phyloP scores from a whole-genome alignment of 768 basidiomycete species.

The Mrakia frigida region DNA sequence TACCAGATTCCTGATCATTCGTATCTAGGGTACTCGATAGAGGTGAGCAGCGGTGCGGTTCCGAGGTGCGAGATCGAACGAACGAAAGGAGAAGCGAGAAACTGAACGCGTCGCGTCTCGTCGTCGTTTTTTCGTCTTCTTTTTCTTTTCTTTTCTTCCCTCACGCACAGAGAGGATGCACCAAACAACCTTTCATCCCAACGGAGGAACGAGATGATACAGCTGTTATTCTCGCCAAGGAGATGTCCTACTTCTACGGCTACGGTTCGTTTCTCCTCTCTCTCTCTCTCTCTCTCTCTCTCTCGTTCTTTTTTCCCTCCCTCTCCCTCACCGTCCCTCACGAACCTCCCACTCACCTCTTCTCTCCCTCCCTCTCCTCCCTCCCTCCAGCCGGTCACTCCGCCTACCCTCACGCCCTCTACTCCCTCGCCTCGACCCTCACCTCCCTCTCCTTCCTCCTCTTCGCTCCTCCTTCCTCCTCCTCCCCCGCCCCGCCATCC shows the following conservation, averaged over 20 bases:
- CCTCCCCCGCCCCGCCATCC: not conserved
- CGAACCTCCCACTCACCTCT: not conserved
- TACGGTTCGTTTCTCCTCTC: not conserved
- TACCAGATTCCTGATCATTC: not conserved
- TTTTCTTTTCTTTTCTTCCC: not conserved
- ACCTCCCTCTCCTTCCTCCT: constrained; percentile 7
- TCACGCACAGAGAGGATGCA: not conserved
- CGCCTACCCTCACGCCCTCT: not conserved
- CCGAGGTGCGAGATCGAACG: not conserved
- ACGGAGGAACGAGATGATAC: constrained; percentile 10
- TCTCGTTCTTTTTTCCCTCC: not conserved
- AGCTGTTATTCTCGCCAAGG: constrained; percentile 26
- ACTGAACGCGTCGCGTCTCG: not conserved
- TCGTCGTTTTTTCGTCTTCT: no score
- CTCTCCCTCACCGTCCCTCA: no score
- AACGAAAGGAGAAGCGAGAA: not conserved
- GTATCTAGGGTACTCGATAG: constrained; percentile 14
- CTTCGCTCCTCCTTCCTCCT: not conserved
- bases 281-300: not conserved
- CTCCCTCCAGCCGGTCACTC: constrained; percentile 11
- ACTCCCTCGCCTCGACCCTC: not conserved
- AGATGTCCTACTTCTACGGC: constrained; percentile 25
- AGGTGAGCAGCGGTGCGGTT: not conserved
- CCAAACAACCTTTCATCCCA: constrained; percentile 13
- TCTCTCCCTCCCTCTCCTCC: not conserved